A percentile compares a stretch with the other conserved stretches of the same genome.
phyloP scores from a whole-genome alignment of 192 early-diverging fungal genomes.

The Coemansia sp. region DNA sequence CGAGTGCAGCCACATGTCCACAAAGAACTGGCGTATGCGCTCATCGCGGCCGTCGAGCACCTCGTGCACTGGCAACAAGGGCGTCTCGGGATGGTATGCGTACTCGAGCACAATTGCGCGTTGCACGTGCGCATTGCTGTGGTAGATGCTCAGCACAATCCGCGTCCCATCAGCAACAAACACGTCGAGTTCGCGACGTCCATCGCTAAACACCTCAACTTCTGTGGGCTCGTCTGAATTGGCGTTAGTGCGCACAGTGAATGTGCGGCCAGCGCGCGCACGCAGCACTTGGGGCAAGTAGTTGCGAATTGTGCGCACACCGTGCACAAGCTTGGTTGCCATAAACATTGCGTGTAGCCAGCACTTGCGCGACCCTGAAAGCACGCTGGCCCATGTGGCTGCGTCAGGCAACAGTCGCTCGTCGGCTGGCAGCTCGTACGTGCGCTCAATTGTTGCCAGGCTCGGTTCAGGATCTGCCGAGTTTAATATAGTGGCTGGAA shows the following conservation, averaged over 20 bases:
- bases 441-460: background rate
- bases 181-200: slow-evolving; percentile 16
- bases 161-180: slow-evolving; percentile 1
- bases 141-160: slow-evolving; percentile 59
- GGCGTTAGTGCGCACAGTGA: slow-evolving; percentile 16
- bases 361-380: slow-evolving; percentile 64
- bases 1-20: slow-evolving; percentile 69
- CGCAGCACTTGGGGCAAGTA: slow-evolving; percentile 62
- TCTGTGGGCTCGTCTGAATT: background rate
- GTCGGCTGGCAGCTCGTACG: slow-evolving; percentile 8
- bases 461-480: too few species aligned
- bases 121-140: slow-evolving; percentile 36
- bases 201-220: slow-evolving; percentile 1
- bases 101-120: slow-evolving; percentile 73
- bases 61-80: slow-evolving; percentile 78
- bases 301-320: slow-evolving; percentile 61
- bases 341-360: slow-evolving; percentile 87
- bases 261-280: slow-evolving; percentile 58
- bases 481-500: background rate
- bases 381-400: slow-evolving; percentile 61
- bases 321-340: slow-evolving; percentile 72
- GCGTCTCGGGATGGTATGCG: slow-evolving; percentile 70
- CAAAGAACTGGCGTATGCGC: slow-evolving; percentile 85
- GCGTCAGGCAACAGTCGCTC: slow-evolving; percentile 4
- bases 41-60: slow-evolving; percentile 64